These are phyloP conservation scores for Cerrena zonata DNA, from an alignment of 1,284 basidiomycete species.

Conservation along the genomic window DNA sequence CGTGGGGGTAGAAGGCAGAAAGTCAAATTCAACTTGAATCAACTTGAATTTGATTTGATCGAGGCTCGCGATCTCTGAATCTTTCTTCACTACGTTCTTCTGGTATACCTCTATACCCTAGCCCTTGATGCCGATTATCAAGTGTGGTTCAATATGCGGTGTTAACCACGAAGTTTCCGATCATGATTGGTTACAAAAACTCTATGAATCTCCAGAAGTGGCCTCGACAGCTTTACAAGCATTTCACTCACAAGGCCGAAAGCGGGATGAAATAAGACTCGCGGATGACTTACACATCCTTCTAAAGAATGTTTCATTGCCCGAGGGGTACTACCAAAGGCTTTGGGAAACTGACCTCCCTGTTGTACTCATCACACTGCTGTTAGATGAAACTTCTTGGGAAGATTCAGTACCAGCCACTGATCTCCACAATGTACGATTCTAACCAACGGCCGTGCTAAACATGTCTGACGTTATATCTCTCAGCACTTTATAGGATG, in stretches of 20 bases:
- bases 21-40: too few species aligned
- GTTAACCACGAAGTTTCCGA: too few species aligned
- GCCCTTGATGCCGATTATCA: too few species aligned
- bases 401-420: background rate
- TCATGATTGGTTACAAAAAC: background rate
- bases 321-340: background rate
- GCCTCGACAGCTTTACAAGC: background rate
- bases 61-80: too few species aligned
- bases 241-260: background rate
- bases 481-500: background rate
- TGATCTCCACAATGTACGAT: background rate
- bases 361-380: background rate
- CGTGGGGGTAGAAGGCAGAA: too few species aligned
- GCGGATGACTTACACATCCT: background rate
- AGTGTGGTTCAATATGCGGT: too few species aligned
- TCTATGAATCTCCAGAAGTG: background rate
- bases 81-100: too few species aligned
- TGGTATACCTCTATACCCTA: too few species aligned
- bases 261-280: background rate
- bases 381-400: background rate
- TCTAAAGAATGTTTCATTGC: background rate
- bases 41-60: too few species aligned
- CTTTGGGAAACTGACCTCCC: background rate
- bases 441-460: background rate
- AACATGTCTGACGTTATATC: background rate